These are phyloP conservation scores for Ogataea trehalophila DNA, from an alignment of 805 yeast genomes.

Conservation along the genomic window DNA sequence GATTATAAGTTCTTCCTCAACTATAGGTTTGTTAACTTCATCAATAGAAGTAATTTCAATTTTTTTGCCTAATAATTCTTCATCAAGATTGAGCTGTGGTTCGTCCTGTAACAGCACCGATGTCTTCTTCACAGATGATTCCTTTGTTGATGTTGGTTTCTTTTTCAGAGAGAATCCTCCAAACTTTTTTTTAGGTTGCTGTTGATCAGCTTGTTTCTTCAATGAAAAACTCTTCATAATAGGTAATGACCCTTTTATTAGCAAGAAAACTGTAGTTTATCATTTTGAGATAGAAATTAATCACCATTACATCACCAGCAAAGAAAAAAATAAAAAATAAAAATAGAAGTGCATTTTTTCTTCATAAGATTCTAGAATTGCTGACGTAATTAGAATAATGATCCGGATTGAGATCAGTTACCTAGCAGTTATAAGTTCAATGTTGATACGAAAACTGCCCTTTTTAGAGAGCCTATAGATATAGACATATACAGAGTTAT, in stretches of 20 bases:
- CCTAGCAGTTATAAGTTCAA: too few species aligned
- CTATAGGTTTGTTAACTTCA: slow-evolving; percentile 9
- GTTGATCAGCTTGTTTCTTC: slow-evolving; percentile 24
- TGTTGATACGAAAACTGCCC: too few species aligned
- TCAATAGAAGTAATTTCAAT: slow-evolving; percentile 32
- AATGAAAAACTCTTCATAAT: slow-evolving; percentile 36
- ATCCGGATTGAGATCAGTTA: too few species aligned
- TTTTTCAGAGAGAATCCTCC: slow-evolving; percentile 32
- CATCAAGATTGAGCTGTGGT: slow-evolving; percentile 7
- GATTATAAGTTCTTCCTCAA: slow-evolving; percentile 19
- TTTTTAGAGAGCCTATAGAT: too few species aligned
- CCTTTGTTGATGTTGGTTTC: slow-evolving; percentile 1
- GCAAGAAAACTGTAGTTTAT: background rate
- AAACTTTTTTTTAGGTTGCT: slow-evolving; percentile 13
- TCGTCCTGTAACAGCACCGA: slow-evolving; percentile 9
- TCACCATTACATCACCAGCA: too few species aligned
- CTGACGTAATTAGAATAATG: too few species aligned
- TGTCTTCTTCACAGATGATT: background rate
- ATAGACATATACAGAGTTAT: too few species aligned
- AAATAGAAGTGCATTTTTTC: too few species aligned
- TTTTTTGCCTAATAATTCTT: slow-evolving; percentile 9
- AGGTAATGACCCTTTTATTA: background rate
- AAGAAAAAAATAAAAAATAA: too few species aligned
- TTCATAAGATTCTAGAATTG: too few species aligned
- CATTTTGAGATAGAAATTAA: too few species aligned